Conservation (phyloP, 768 basidiomycete species). For the Neoboletus magnificus region DNA sequence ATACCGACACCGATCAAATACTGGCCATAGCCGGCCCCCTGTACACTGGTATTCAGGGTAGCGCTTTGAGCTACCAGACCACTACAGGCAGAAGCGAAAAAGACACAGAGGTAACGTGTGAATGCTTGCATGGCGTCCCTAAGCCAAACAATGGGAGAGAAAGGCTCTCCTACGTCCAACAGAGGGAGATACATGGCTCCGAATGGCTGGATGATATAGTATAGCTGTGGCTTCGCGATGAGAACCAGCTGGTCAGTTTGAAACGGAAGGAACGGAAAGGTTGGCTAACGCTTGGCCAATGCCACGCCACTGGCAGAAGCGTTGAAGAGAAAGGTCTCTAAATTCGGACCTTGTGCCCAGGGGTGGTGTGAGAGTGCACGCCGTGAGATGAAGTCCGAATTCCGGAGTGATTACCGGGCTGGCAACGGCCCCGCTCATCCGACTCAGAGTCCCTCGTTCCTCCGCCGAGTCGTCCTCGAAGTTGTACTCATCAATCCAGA, state of each 20-base stretch:
- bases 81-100: conserved; percentile 35
- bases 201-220: background rate
- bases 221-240: background rate
- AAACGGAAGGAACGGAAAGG: background rate
- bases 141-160: conserved; percentile 22
- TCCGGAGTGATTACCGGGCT: background rate
- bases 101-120: conserved; percentile 43
- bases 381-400: background rate
- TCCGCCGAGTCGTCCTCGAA: background rate
- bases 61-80: conserved; percentile 22
- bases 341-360: background rate
- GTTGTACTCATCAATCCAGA: too few species aligned
- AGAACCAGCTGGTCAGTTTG: background rate
- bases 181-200: conserved; percentile 23
- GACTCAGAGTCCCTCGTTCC: background rate
- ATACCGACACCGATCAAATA: conserved; percentile 36
- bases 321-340: background rate
- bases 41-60: background rate
- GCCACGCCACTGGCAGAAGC: background rate
- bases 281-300: background rate
- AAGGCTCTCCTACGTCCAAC: conserved; percentile 12
- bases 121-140: conserved; percentile 38
- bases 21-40: conserved; percentile 7
- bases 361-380: background rate
- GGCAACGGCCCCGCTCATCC: too few species aligned